Base-by-base conservation (phyloP, 345 rosid genomes). In the Xanthoceras sorbifolium region DNA sequence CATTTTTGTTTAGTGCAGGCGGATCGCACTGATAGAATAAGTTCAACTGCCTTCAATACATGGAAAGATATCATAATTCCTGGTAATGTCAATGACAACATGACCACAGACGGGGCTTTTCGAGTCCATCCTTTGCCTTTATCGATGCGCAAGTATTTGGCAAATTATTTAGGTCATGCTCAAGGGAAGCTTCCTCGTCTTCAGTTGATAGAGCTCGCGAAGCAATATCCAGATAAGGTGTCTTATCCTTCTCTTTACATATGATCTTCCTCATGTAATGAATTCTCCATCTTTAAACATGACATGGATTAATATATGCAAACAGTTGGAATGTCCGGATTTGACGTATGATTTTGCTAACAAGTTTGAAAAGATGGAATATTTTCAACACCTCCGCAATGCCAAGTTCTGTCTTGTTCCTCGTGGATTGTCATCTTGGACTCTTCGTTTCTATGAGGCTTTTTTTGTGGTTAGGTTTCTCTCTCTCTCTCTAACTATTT, bases 351-450 rank as follows among this genome's bases (percentile, higher is more conserved):
- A 92, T 29, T 98, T 98, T 75, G 82, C 94, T 2, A 90, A 88
- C 50, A 96, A 93, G 83, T 81, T 91, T 32, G 94, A 91, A 78
- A 90, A 87, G 81, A 74, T 85, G 9, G 97, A 93, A 59, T 96
- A 96, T 77, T 96, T 96, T 85, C 87, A 91, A 76, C 98, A 96
- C 86, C 84, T 96, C 46, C 88, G 91, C 73, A 87, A 90, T 76
- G 94, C 99, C 57, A 96, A 91, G 85, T 96, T 96, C 85, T 96
- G 99, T 82, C 94, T 93, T 29, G 97, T 97, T 71, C 99, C 99
- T 25, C 92, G 98, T 14, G 98, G 99, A 67, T 97, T 92, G 78
- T 96, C 99, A 82, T 96, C 98, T 17, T 93, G 99, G 99, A 96
- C 99, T 3, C 98, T 93, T 82, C 89, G 99, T 73, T 93, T 96